Percentiles rank a stretch among this genome's conserved stretches.
phyloP scores from a whole-genome alignment of 2,329 filamentous ascomycete species.

The Diaporthe aspalathi region DNA sequence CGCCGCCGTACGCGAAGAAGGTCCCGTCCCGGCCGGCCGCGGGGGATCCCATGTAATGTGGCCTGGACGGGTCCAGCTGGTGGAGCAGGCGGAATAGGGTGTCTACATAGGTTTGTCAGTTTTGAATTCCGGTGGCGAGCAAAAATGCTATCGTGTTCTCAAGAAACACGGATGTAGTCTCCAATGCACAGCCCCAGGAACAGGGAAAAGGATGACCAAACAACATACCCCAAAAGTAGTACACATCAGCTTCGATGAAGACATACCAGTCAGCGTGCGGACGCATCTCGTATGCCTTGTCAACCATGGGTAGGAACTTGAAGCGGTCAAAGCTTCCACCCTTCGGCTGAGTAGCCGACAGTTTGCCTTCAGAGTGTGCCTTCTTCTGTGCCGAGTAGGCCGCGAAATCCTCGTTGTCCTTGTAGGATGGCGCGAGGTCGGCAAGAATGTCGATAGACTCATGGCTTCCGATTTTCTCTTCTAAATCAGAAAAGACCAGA shows the following conservation, averaged over 20 bases:
- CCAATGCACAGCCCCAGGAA: too few relatives aligned
- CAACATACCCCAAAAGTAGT: conserved; percentile 7
- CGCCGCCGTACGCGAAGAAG: conserved; percentile 8
- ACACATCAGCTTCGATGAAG: conserved; percentile 12
- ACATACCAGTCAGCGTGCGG: neutral
- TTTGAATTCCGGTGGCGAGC: neutral
- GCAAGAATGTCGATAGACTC: neutral
- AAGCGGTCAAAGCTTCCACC: conserved; percentile 17
- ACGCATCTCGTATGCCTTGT: conserved; percentile 5
- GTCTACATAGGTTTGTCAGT: neutral
- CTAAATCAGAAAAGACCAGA: neutral
- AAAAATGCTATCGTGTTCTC: neutral
- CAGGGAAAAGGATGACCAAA: neutral
- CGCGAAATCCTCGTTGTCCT: neutral
- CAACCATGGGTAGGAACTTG: conserved; percentile 6
- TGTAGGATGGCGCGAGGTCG: neutral
- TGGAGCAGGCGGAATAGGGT: neutral
- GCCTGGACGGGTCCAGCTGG: conserved; percentile 11
- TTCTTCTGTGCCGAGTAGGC: conserved; percentile 1
- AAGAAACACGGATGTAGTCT: neutral
- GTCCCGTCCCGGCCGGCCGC: neutral
- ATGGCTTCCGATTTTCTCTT: neutral
- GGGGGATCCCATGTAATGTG: neutral
- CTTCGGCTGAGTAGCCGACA: neutral
- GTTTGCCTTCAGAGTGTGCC: neutral